A percentile compares a stretch with the other conserved stretches of the same genome.
Conservation (phyloP, 2,329 filamentous ascomycete genomes). For the Kalmusia sp. region DNA sequence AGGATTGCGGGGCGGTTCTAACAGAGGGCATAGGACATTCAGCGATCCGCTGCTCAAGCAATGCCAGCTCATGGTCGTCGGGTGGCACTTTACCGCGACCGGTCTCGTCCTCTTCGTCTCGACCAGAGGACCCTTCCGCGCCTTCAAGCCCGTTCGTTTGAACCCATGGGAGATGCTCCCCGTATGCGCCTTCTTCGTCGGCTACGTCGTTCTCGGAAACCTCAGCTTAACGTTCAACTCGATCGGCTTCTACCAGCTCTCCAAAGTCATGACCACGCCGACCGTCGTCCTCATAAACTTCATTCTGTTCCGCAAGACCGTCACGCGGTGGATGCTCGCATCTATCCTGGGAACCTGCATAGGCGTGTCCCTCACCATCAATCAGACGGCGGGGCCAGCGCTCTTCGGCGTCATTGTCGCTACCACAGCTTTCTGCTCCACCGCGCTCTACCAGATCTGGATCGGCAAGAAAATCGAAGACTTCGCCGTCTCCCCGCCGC, state of each 20-base stretch:
- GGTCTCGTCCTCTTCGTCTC: conserved; percentile 53
- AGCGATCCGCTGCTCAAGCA: conserved; percentile 52
- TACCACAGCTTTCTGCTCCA: conserved; percentile 52
- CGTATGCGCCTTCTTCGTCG: conserved; percentile 55
- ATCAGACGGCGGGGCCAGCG: conserved; percentile 48
- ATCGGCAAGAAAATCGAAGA: conserved; percentile 58
- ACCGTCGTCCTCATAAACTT: conserved; percentile 56
- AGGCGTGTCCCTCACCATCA: conserved; percentile 54
- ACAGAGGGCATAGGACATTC: conserved; percentile 49
- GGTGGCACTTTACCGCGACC: conserved; percentile 57
- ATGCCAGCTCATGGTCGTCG: conserved; percentile 56
- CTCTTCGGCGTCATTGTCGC: conserved; percentile 53
- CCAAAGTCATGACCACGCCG: conserved; percentile 58
- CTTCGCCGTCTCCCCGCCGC: conserved; percentile 52
- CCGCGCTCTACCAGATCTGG: conserved; percentile 57
- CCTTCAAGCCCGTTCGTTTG: conserved; percentile 53
- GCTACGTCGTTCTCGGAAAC: conserved; percentile 56
- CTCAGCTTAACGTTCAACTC: conserved; percentile 55
- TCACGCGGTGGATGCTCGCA: conserved; percentile 50
- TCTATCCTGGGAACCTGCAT: conserved; percentile 53
- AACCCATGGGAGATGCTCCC: conserved; percentile 54
- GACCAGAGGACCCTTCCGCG: conserved; percentile 50
- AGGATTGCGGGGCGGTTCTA: conserved; percentile 17
- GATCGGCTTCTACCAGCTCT: conserved; percentile 57
- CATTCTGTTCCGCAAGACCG: conserved; percentile 51